Evolutionary conservation across 225 moss, liverwort and hornwort species (phyloP), one percentile per base, ranked within the genome.

Genomic region (Pseudoscleropodium purum): DNA sequence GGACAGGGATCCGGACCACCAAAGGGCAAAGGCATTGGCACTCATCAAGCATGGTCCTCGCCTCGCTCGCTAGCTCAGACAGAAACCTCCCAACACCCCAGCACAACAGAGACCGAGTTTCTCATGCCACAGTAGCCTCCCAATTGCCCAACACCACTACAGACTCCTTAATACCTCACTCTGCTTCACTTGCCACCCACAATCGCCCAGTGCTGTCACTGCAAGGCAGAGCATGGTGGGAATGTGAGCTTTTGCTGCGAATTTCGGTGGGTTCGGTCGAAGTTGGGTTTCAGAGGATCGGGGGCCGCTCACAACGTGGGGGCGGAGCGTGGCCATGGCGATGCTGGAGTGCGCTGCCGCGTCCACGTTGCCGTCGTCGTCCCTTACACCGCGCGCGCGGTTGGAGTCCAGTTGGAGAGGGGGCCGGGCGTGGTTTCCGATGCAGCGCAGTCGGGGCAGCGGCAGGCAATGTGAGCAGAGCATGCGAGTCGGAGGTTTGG

Each of bases 331-430:
- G 90, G 89, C 90, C 52, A 92, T 92, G 93, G 85, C 89, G 90
- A 93, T 93, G 92, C 89, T 92, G 85, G 92, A 90, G 85, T 90
- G 88, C 84, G 87, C 89, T 73, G 82, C 88, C 51, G 83, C 89
- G 86, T 83, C 86, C 81, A 73, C 89, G 77, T 45, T 89, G 88
- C 91, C 89, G 80, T 70, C 91, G 64, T 87, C 89, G 67, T 80
- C 91, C n/a, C 74, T 84, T 6, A 39, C 84, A 47, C 82, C 59
- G 73, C 90, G 37, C 14, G 45, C 92, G 67, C 49, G 75, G 74
- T n/a, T 86, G 88, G 86, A 83, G 26, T 62, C 81, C 33, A 51
- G 52, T 15, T 56, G 52, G 18, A 84, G 66, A 47, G 63, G 83
- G 60, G 63, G 37, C 33, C 30, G 49, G 91, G 84, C 93, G 88